Percentiles rank a stretch among this genome's conserved stretches.
These are phyloP conservation scores for Pseudocercospora pini-densiflorae DNA, from an alignment of 2,329 filamentous ascomycete genomes.

Conservation along the genomic window DNA sequence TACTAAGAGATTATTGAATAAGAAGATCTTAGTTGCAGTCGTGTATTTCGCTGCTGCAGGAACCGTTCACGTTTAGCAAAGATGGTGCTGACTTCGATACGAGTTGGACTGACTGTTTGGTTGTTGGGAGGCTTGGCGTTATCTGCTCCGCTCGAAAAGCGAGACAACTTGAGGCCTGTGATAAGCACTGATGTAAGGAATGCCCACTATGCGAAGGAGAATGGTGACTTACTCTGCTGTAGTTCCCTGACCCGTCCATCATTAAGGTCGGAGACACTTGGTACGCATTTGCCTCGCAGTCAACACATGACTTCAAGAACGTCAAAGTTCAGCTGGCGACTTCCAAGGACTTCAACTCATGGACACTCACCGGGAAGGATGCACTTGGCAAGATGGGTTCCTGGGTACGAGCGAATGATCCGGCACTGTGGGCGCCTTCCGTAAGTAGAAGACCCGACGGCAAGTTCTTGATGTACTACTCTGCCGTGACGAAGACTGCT, in stretches of 20 bases:
- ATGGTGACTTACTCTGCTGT: neutral
- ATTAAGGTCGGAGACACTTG: constrained; percentile 39
- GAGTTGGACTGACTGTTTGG: constrained; percentile 1
- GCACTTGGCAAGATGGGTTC: constrained; percentile 36
- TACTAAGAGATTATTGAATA: neutral
- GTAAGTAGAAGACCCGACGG: constrained; percentile 34
- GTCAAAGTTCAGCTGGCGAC: constrained; percentile 42
- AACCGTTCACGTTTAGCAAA: neutral
- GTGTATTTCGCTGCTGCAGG: neutral
- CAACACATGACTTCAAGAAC: constrained; percentile 22
- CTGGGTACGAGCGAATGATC: constrained; percentile 34
- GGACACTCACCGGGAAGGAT: constrained; percentile 37
- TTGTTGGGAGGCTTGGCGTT: constrained; percentile 6
- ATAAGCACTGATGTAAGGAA: constrained; percentile 24
- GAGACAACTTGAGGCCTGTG: constrained; percentile 20
- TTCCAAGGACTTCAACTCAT: constrained; percentile 40
- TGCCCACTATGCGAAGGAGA: neutral
- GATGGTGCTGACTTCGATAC: constrained; percentile 3
- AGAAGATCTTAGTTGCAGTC: neutral
- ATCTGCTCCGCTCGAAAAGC: constrained; percentile 17
- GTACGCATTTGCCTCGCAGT: constrained; percentile 45
- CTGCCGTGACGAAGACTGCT: constrained; percentile 32
- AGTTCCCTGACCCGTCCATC: constrained; percentile 45
- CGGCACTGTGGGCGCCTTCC: constrained; percentile 44
- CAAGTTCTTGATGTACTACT: constrained; percentile 37